These are phyloP conservation scores for Colletotrichum agaves DNA, from an alignment of 2,329 filamentous ascomycete genomes.

Conservation along the genomic window DNA sequence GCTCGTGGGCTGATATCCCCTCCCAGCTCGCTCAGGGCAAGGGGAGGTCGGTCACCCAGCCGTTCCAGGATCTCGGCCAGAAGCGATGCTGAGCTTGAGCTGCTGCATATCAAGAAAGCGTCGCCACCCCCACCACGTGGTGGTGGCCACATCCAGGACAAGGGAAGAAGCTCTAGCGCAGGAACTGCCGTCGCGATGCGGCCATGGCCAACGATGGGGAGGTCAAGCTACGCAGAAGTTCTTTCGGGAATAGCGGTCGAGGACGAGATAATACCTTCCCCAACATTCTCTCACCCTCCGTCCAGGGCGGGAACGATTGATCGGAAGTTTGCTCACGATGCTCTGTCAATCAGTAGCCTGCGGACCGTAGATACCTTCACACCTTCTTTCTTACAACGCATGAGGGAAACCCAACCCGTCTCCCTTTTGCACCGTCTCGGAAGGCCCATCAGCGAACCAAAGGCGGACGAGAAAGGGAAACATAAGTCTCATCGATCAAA, in stretches of 20 bases:
- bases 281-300: slow-evolving; percentile 40
- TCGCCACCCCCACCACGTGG: slow-evolving; percentile 47
- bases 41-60: slow-evolving; percentile 40
- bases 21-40: slow-evolving; percentile 32
- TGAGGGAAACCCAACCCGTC: background rate
- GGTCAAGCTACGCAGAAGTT: slow-evolving; percentile 48
- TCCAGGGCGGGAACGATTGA: slow-evolving; percentile 30
- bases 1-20: slow-evolving; percentile 49
- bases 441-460: background rate
- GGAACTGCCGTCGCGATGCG: slow-evolving; percentile 39
- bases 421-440: background rate
- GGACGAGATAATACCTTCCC: slow-evolving; percentile 29
- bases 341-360: slow-evolving; percentile 42
- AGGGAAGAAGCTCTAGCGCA: slow-evolving; percentile 38
- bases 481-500: background rate
- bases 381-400: background rate
- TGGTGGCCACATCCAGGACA: slow-evolving; percentile 43
- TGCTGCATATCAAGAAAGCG: slow-evolving; percentile 54
- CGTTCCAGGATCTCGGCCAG: slow-evolving; percentile 46
- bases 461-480: background rate
- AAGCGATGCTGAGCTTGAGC: slow-evolving; percentile 55
- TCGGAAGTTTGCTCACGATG: slow-evolving; percentile 39
- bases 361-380: slow-evolving; percentile 11
- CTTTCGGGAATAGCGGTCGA: slow-evolving; percentile 37
- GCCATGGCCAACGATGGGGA: slow-evolving; percentile 46